A percentile compares a stretch with the other conserved stretches of the same genome.
Conservation (phyloP, 2,329 filamentous ascomycete genomes). For the Tolypocladium cylindrosporum region DNA sequence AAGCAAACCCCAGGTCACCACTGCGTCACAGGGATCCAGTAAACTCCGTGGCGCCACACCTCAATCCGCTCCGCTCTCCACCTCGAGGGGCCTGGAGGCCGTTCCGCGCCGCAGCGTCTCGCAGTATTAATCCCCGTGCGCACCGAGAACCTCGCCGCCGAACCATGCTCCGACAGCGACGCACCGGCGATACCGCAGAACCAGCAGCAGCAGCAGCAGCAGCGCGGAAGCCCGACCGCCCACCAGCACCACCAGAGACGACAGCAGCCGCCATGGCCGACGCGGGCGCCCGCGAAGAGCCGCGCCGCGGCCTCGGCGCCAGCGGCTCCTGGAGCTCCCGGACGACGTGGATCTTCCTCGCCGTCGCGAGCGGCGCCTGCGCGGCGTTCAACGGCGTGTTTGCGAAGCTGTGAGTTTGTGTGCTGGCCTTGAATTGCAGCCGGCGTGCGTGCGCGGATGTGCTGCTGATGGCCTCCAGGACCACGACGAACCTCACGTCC, state of each 20-base stretch:
- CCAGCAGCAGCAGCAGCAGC: not conserved
- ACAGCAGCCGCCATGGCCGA: constrained; percentile 1
- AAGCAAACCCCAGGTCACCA: not conserved
- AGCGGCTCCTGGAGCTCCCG: constrained; percentile 19
- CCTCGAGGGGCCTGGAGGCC: not conserved
- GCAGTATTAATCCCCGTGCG: not conserved
- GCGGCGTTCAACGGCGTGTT: constrained; percentile 77
- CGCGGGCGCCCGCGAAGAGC: constrained; percentile 1
- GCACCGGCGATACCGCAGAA: not conserved
- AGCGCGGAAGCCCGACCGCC: not conserved
- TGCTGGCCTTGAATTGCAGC: not conserved
- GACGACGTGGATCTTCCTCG: constrained; percentile 55
- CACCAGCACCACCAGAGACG: not conserved
- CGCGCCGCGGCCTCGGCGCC: not conserved
- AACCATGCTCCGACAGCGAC: constrained; percentile 19
- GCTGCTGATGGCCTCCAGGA: constrained; percentile 22
- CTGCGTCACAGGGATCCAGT: not conserved
- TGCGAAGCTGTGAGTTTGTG: constrained; percentile 59
- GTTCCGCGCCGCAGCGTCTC: not conserved
- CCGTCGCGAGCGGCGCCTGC: constrained; percentile 64
- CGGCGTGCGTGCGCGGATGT: not conserved
- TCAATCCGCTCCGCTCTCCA: not conserved
- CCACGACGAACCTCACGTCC: constrained; percentile 45
- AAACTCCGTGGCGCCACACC: not conserved
- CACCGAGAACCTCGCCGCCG: not conserved